Evolutionary conservation across 108 stramenopile species (phyloP), one percentile per base, ranked within the genome.

Genomic region (Aureococcus anophagefferens): DNA sequence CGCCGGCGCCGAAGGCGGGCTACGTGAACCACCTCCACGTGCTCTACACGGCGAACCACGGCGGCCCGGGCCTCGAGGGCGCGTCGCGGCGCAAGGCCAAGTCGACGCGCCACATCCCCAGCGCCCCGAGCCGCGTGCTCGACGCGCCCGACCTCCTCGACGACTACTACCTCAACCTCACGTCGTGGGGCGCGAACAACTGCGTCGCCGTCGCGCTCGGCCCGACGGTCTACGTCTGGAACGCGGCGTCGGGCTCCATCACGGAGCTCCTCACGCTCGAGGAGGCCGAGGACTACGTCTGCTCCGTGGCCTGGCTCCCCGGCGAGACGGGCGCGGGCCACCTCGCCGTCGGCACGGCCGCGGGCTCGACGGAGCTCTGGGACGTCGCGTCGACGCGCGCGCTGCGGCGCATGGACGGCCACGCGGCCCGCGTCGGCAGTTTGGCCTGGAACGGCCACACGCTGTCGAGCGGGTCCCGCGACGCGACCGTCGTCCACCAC

Each of bases 61-160:
- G 35, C 37, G n/a, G 21, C 29, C 46, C 33, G 16, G 7, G 3
- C 1, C 21, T 59, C 21, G 37, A 40, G 37, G 37, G 37, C 7
- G 32, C 62, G 14, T 28, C 28, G 21, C 34, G 3, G 31, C 73
- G 32, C 32, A 66, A 45, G 36, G 30, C 29, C 13, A 31, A 32
- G 16, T 14, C 63, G 40, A 80, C 68, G 18, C 89, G 95, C 17
- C 86, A 85, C 75, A 98, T 99, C 68, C 93, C 98, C 33, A 86
- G 89, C 25, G 90, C 94, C 14, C 98, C 98, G 11, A 78, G 84
- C 45, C 90, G 97, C 45, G 93, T 97, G 72, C 83, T 99, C 68
- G 98, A 99, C 83, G 98, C 98, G 14, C 98, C 98, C 5, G 96
- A 98, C 73, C 83, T 99, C 33, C 81, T 94, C 30, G 95, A 99